Conservation (phyloP, 202 grass and related monocot species). For the Schoenoplectus tabernaemontani region DNA sequence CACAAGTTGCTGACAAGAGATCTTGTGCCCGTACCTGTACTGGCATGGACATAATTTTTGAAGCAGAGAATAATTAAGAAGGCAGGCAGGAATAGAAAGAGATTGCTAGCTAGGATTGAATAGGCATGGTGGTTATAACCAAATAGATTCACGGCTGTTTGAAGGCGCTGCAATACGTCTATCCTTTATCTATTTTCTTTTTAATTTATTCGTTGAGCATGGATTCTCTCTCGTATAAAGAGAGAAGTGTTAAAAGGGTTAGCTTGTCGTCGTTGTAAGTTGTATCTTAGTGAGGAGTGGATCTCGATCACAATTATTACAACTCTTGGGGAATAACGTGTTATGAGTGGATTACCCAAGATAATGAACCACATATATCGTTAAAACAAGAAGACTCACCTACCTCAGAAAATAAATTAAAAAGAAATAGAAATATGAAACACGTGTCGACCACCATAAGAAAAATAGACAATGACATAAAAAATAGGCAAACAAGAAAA, state of each 20-base stretch:
- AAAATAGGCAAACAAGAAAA: neutral
- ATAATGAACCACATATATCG: neutral
- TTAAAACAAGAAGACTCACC: neutral
- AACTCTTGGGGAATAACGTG: neutral
- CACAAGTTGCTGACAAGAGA: slow-evolving; percentile 47
- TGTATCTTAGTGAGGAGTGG: slow-evolving; percentile 8
- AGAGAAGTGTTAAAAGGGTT: neutral
- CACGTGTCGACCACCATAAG: neutral
- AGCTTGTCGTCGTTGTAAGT: neutral
- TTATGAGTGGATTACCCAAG: neutral
- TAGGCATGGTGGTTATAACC: neutral
- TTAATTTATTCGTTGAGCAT: neutral
- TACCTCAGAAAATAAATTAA: neutral
- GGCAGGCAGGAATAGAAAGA: neutral
- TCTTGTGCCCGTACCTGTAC: neutral
- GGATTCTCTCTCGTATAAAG: neutral
- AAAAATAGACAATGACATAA: neutral
- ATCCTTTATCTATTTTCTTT: neutral
- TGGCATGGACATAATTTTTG: neutral
- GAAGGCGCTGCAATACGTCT: neutral
- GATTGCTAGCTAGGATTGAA: neutral
- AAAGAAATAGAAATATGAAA: neutral
- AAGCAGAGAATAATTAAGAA: neutral
- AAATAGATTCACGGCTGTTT: neutral
- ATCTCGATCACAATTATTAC: neutral